phyloP scores from a whole-genome alignment of 2,329 filamentous ascomycete genomes.

The Penicillium sp. region DNA sequence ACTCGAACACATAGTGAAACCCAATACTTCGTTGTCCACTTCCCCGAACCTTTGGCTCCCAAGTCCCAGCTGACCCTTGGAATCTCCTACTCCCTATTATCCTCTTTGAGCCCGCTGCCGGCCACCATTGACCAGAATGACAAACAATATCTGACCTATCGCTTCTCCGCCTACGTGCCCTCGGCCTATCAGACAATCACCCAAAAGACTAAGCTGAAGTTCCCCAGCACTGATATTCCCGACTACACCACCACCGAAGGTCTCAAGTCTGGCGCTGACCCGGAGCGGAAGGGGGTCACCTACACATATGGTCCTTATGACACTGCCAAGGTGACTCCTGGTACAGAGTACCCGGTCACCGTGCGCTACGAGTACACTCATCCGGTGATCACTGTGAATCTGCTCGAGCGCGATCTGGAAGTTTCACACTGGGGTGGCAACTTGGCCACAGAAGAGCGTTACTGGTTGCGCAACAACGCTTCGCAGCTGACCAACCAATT shows the following conservation, averaged over 20 bases:
- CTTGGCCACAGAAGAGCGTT: conserved; percentile 87
- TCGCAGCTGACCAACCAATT: conserved; percentile 70
- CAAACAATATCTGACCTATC: conserved; percentile 78
- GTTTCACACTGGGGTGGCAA: conserved; percentile 98
- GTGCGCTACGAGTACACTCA: conserved; percentile 95
- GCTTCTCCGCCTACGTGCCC: conserved; percentile 76
- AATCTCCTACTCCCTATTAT: conserved; percentile 77
- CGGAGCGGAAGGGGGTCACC: conserved; percentile 75
- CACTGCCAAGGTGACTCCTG: conserved; percentile 63
- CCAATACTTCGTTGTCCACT: conserved; percentile 78
- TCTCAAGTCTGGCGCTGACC: conserved; percentile 58
- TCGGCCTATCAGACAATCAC: conserved; percentile 81
- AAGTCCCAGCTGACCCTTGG: conserved; percentile 76
- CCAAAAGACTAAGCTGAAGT: conserved; percentile 96
- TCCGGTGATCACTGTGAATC: conserved; percentile 71
- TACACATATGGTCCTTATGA: conserved; percentile 87
- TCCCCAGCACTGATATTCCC: conserved; percentile 68
- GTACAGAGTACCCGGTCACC: conserved; percentile 63
- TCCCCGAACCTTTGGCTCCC: conserved; percentile 69
- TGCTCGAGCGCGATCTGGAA: conserved; percentile 84
- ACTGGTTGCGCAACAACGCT: conserved; percentile 79
- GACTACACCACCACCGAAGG: conserved; percentile 72
- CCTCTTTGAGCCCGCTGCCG: conserved; percentile 73
- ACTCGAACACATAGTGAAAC: conserved; percentile 47
- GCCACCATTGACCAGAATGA: conserved; percentile 76